Evolutionary conservation across 1,139 yeast species (phyloP).

Genomic region (Suhomyces kunorum): DNA sequence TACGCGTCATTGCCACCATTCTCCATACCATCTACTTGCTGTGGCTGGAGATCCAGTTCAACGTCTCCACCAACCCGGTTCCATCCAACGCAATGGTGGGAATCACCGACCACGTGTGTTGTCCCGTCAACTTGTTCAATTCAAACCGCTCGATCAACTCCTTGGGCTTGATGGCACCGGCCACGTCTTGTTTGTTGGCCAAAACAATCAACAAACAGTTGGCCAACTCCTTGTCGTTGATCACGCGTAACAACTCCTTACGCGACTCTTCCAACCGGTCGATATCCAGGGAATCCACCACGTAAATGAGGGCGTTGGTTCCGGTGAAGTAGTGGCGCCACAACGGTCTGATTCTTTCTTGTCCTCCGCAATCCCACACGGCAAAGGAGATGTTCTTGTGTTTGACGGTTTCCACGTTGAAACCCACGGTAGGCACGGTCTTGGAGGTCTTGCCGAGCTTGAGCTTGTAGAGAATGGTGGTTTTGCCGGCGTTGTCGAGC

Average conservation of each 20-base stretch:
- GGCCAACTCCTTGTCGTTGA: slow-evolving; percentile 77
- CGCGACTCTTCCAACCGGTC: slow-evolving; percentile 77
- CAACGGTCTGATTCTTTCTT: slow-evolving; percentile 82
- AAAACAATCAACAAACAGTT: slow-evolving; percentile 77
- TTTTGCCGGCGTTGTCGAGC: slow-evolving; percentile 89
- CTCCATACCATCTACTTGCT: slow-evolving; percentile 32
- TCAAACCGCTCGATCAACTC: slow-evolving; percentile 63
- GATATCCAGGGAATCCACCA: slow-evolving; percentile 78
- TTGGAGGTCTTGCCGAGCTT: slow-evolving; percentile 74
- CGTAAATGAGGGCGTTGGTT: slow-evolving; percentile 90
- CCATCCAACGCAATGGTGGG: slow-evolving; percentile 78
- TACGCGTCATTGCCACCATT: background rate
- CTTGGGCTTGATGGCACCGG: slow-evolving; percentile 62
- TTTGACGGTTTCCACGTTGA: slow-evolving; percentile 89
- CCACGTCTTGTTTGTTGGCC: slow-evolving; percentile 87
- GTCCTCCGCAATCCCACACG: slow-evolving; percentile 98
- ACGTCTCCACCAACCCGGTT: slow-evolving; percentile 71
- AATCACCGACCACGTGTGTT: slow-evolving; percentile 72
- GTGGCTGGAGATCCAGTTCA: slow-evolving; percentile 72
- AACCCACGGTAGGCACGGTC: slow-evolving; percentile 93
- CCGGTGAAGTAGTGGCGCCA: slow-evolving; percentile 97
- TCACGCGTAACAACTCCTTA: slow-evolving; percentile 73
- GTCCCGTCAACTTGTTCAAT: slow-evolving; percentile 52
- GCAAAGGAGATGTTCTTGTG: slow-evolving; percentile 87
- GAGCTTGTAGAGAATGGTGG: slow-evolving; percentile 72